A percentile compares a stretch with the other conserved stretches of the same genome.
Conservation (phyloP, 257 asterid species). For the Eustoma russellianum region DNA sequence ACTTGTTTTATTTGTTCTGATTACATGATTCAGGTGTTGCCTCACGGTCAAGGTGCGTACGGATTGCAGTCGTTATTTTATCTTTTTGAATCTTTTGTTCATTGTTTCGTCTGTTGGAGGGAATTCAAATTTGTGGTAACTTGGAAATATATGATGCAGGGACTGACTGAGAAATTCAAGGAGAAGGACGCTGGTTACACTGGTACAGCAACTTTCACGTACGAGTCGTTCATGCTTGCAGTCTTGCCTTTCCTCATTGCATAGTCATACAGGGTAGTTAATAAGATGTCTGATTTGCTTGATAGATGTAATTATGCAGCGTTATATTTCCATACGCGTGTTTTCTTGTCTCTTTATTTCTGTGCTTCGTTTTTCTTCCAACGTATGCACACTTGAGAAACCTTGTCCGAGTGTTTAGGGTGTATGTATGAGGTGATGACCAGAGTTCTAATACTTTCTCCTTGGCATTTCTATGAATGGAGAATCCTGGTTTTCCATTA, state of each 20-base stretch:
- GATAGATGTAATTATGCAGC: too few relatives aligned
- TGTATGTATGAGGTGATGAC: too few relatives aligned
- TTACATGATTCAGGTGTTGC: constrained; percentile 65
- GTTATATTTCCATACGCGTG: too few relatives aligned
- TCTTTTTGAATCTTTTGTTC: background rate
- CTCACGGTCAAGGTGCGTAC: constrained; percentile 81
- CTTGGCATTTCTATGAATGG: too few relatives aligned
- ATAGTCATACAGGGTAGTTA: constrained; percentile 11
- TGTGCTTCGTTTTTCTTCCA: too few relatives aligned
- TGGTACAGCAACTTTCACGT: constrained; percentile 75
- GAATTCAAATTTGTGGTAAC: background rate
- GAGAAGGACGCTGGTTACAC: constrained; percentile 68
- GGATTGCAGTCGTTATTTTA: background rate
- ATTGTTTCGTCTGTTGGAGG: background rate
- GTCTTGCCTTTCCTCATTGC: constrained; percentile 84
- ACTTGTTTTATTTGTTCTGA: background rate
- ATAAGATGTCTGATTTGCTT: too few relatives aligned
- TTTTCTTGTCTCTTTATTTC: too few relatives aligned
- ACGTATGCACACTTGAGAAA: too few relatives aligned
- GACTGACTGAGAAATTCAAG: constrained; percentile 91
- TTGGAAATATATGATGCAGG: constrained; percentile 37
- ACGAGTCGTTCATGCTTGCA: constrained; percentile 81
- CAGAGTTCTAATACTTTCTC: too few relatives aligned
- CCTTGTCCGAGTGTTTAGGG: too few relatives aligned
- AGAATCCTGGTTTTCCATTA: too few relatives aligned